A percentile compares a stretch with the other conserved stretches of the same genome.
These are phyloP conservation scores for Leucaena leucocephala DNA, from an alignment of 306 rosid species.

Conservation along the genomic window DNA sequence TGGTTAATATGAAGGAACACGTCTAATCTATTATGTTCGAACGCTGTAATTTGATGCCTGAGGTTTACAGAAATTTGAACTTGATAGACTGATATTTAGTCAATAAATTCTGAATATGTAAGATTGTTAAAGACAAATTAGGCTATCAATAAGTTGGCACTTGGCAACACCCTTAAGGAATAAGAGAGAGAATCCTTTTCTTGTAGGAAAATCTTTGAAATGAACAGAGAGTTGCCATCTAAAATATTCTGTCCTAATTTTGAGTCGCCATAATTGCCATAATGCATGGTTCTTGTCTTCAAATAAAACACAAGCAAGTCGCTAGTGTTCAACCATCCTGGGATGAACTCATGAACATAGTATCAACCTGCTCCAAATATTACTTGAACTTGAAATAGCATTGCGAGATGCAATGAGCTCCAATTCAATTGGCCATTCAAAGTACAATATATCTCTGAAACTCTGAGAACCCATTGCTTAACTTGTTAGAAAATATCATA, in stretches of 20 bases:
- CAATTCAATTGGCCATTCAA: constrained; percentile 4
- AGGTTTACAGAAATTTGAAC: too few relatives aligned
- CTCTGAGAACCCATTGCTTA: not conserved
- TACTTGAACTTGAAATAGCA: constrained; percentile 10
- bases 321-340: not conserved
- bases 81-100: too few relatives aligned
- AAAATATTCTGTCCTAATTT: not conserved
- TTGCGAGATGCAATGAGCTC: not conserved
- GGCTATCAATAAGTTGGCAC: not conserved
- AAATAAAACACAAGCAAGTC: not conserved
- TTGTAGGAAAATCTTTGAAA: not conserved
- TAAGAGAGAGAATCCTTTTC: not conserved
- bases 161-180: not conserved
- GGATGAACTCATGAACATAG: not conserved
- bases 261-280: constrained; percentile 1
- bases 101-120: too few relatives aligned
- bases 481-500: not conserved
- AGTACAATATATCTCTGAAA: constrained; percentile 10
- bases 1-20: not conserved
- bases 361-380: constrained; percentile 9
- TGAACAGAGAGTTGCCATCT: not conserved
- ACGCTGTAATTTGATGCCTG: not conserved
- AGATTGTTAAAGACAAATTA: not conserved
- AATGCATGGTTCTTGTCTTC: not conserved
- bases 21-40: not conserved